Percentiles rank a stretch among this genome's conserved stretches.
Evolutionary conservation across 2,329 filamentous ascomycete genomes (phyloP).

Genomic region (Laburnicola sp.): DNA sequence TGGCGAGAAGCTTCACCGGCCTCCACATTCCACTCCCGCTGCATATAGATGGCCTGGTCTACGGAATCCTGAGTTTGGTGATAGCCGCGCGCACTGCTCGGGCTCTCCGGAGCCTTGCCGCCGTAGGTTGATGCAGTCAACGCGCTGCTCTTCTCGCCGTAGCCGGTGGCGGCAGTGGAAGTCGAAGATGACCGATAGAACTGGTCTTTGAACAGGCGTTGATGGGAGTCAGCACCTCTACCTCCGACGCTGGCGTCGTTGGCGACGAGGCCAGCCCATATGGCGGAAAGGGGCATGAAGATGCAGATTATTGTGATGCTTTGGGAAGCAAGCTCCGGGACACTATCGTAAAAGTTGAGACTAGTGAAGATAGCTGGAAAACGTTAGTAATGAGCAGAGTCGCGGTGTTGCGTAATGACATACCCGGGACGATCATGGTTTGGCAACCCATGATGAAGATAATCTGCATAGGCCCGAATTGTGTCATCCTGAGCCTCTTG

Average conservation of each 20-base stretch:
- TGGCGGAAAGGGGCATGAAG: slow-evolving; percentile 66
- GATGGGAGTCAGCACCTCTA: slow-evolving; percentile 31
- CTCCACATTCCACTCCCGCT: slow-evolving; percentile 4
- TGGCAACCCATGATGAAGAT: slow-evolving; percentile 70
- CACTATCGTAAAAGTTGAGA: slow-evolving; percentile 56
- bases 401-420: background rate
- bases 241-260: slow-evolving; percentile 26
- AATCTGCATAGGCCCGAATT: slow-evolving; percentile 67
- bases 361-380: slow-evolving; percentile 62
- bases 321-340: slow-evolving; percentile 59
- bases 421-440: slow-evolving; percentile 67
- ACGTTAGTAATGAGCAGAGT: slow-evolving; percentile 22
- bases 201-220: slow-evolving; percentile 30
- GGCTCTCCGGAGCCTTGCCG: slow-evolving; percentile 22
- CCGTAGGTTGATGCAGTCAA: slow-evolving; percentile 20
- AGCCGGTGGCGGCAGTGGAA: slow-evolving; percentile 7
- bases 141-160: slow-evolving; percentile 24
- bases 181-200: slow-evolving; percentile 22
- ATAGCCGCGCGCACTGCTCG: background rate
- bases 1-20: background rate
- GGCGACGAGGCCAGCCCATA: slow-evolving; percentile 59
- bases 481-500: slow-evolving; percentile 59
- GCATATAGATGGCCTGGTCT: slow-evolving; percentile 5
- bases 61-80: slow-evolving; percentile 2
- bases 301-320: slow-evolving; percentile 63